phyloP scores from a whole-genome alignment of 148 eudicot genomes.

The Polygonum maritimum region DNA sequence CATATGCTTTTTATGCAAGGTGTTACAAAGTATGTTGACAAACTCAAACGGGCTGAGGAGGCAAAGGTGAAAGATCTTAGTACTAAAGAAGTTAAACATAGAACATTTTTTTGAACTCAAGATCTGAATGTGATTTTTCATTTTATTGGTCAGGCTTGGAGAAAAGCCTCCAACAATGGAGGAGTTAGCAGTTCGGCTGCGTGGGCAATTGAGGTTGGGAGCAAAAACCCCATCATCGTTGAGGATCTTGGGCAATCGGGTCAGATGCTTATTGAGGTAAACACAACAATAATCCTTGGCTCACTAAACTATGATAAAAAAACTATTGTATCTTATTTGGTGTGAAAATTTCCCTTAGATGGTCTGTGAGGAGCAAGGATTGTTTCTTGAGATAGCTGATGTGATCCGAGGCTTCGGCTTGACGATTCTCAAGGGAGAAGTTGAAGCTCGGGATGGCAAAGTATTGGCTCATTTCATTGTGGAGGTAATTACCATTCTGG shows the following conservation, averaged over 20 bases:
- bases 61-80: slow-evolving; percentile 36
- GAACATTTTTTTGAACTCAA: neutral
- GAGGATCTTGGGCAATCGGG: slow-evolving; percentile 78
- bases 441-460: slow-evolving; percentile 49
- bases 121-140: slow-evolving; percentile 11
- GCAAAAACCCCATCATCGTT: slow-evolving; percentile 49
- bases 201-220: slow-evolving; percentile 68
- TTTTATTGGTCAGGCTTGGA: slow-evolving; percentile 15
- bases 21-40: slow-evolving; percentile 51
- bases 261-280: slow-evolving; percentile 81
- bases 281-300: neutral
- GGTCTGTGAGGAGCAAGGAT: slow-evolving; percentile 67
- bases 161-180: slow-evolving; percentile 12
- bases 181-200: slow-evolving; percentile 30
- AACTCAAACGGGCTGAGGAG: slow-evolving; percentile 34
- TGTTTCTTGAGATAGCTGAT: slow-evolving; percentile 77
- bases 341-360: slow-evolving; percentile 26
- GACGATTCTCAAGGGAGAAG: slow-evolving; percentile 67
- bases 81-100: neutral
- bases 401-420: slow-evolving; percentile 58
- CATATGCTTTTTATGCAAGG: slow-evolving; percentile 74
- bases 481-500: slow-evolving; percentile 41
- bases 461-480: slow-evolving; percentile 72
- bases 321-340: neutral
- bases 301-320: neutral